These are phyloP conservation scores for Blakeslea trispora DNA, from an alignment of 371 early-diverging fungal species.

Conservation along the genomic window DNA sequence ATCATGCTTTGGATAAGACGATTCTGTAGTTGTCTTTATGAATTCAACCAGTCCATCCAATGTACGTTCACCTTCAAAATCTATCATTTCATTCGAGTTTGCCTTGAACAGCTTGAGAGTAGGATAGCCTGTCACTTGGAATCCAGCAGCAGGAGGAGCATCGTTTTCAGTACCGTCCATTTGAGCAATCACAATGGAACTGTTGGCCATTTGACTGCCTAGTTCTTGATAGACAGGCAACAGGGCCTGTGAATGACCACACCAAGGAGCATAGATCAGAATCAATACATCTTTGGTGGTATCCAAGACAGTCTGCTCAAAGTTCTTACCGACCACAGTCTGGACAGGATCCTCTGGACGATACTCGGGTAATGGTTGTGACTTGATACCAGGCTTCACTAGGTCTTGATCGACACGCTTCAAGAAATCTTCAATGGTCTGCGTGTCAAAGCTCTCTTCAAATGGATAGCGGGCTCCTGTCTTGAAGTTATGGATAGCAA, in stretches of 20 bases:
- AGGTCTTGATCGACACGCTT: slow-evolving; percentile 59
- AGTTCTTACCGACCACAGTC: slow-evolving; percentile 75
- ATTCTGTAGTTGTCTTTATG: slow-evolving; percentile 39
- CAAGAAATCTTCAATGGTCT: slow-evolving; percentile 56
- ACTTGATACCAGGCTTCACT: slow-evolving; percentile 71
- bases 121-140: slow-evolving; percentile 84
- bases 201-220: slow-evolving; percentile 44
- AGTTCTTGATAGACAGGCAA: slow-evolving; percentile 76
- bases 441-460: slow-evolving; percentile 55
- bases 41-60: slow-evolving; percentile 72
- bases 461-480: slow-evolving; percentile 72
- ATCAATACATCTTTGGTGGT: slow-evolving; percentile 77
- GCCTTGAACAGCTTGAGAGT: slow-evolving; percentile 88
- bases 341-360: slow-evolving; percentile 67
- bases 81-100: slow-evolving; percentile 64
- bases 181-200: slow-evolving; percentile 79
- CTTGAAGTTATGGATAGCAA: slow-evolving; percentile 75
- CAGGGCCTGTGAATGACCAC: slow-evolving; percentile 79
- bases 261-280: slow-evolving; percentile 78
- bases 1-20: slow-evolving; percentile 5
- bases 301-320: slow-evolving; percentile 76
- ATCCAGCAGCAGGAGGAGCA: slow-evolving; percentile 64
- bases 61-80: slow-evolving; percentile 79
- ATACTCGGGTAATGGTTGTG: slow-evolving; percentile 68
- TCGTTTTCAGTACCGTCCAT: slow-evolving; percentile 93